Evolutionary conservation across 306 rosid species (phyloP).

Genomic region (Carpinus viminea): DNA sequence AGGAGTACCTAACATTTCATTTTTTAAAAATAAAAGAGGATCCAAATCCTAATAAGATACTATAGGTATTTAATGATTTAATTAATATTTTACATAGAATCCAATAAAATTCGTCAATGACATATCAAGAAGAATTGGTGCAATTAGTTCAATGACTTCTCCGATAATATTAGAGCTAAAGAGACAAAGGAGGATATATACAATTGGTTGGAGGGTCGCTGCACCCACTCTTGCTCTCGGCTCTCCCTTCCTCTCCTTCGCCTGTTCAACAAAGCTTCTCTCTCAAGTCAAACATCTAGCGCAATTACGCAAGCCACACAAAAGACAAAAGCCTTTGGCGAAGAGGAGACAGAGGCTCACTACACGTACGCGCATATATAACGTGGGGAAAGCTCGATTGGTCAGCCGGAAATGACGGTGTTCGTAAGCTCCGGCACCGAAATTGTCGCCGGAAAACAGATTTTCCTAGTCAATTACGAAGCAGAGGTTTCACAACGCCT

Average conservation of each 20-base stretch:
- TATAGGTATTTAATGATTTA: too few species aligned
- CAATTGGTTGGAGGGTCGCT: background rate
- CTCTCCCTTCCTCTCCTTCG: background rate
- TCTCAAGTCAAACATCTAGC: slow-evolving; percentile 2
- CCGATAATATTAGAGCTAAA: background rate
- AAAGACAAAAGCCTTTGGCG: background rate
- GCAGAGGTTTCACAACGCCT: slow-evolving; percentile 51
- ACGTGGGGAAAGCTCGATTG: background rate
- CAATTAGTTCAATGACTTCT: too few species aligned
- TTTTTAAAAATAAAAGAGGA: too few species aligned
- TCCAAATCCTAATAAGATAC: too few species aligned
- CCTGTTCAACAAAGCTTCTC: background rate
- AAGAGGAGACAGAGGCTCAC: background rate
- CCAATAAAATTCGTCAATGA: too few species aligned
- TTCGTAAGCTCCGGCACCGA: slow-evolving; percentile 31
- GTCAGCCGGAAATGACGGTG: slow-evolving; percentile 29
- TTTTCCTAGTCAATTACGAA: slow-evolving; percentile 51
- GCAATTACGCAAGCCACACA: background rate
- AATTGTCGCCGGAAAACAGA: slow-evolving; percentile 25
- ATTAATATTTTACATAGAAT: too few species aligned
- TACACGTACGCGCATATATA: background rate
- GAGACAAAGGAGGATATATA: background rate
- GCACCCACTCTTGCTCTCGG: background rate
- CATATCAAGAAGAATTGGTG: too few species aligned
- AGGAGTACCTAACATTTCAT: too few species aligned